Evolutionary conservation across 2,329 filamentous ascomycete species (phyloP), one percentile per base, ranked within the genome.

Genomic region (Aureobasidium sp.): DNA sequence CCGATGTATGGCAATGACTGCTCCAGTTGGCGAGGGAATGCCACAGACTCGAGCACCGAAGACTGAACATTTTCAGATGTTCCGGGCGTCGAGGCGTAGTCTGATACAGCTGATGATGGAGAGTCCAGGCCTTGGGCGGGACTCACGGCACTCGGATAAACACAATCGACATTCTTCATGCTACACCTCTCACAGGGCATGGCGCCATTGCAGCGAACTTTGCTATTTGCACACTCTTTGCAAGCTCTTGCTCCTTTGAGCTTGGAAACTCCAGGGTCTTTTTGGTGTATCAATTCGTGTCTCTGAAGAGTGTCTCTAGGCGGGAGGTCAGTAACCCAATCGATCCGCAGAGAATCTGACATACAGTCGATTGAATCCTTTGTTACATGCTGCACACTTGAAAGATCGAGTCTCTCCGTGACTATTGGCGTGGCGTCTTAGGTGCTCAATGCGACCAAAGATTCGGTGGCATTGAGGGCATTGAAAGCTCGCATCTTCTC

Each of bases 121-220:
- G 48, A 61, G 12, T 52, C 45, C 20, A 29, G n/a, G 5, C 25
- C 47, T 31, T 61, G 58, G 9, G 53, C 25, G 6, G 55, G 55
- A 22, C 48, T 61, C 1, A 17, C 36, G 15, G 49, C 59, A 42
- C 63, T 45, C 14, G 70, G 69, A 57, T 71, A 71, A n/a, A 61
- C 34, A 58, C 70, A 72, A 31, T 63, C 55, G 12, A 66, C 36
- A 11, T 55, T 62, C 12, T 70, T 67, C 14, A 66, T 62, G 25
- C 57, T 59, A 58, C 71, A 72, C 25, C 70, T 64, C 2, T 57
- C 57, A 37, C 71, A 73, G n/a, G 63, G 64, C 14, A 63, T 56
- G 11, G 66, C 67, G 36, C 71, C 70, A 36, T 71, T 69, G 55
- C 70, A 73, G 58, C 67, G 66, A 11, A 71, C 67, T 34, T 71